phyloP scores from a whole-genome alignment of 495 filamentous ascomycete genomes.

The Penicillium odoratum region DNA sequence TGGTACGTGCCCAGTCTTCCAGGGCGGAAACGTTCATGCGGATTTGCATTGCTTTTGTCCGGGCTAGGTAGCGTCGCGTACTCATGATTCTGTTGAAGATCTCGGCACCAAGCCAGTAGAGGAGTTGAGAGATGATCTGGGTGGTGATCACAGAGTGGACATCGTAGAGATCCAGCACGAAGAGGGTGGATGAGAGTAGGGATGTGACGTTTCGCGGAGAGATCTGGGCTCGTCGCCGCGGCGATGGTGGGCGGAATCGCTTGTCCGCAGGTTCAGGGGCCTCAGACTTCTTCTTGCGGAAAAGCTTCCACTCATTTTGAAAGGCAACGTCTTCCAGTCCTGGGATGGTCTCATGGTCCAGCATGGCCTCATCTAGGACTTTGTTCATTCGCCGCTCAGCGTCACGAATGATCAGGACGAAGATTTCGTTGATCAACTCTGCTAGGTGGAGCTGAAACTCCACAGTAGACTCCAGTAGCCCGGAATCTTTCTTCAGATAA shows the following conservation, averaged over 20 bases:
- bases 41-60: constrained; percentile 99
- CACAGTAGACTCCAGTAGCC: constrained; percentile 76
- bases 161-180: constrained; percentile 97
- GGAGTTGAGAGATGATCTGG: constrained; percentile 87
- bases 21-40: constrained; percentile 96
- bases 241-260: constrained; percentile 90
- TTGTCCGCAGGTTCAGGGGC: constrained; percentile 82
- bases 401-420: constrained; percentile 96
- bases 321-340: constrained; percentile 96
- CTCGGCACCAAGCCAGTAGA: constrained; percentile 96
- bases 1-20: constrained; percentile 92
- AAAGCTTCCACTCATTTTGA: constrained; percentile 97
- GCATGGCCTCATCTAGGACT: constrained; percentile 85
- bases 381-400: constrained; percentile 98
- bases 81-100: constrained; percentile 98
- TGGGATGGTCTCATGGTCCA: constrained; percentile 98
- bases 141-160: constrained; percentile 95
- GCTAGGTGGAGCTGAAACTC: constrained; percentile 91
- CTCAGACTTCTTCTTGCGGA: constrained; percentile 88
- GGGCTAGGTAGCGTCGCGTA: constrained; percentile 88
- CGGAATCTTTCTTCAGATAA: constrained; percentile 93
- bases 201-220: constrained; percentile 97
- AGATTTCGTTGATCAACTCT: constrained; percentile 97
- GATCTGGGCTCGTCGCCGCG: constrained; percentile 84
- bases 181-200: constrained; percentile 90